Base-by-base conservation (phyloP, 192 early-diverging fungal genomes). In the Coemansia sp. region DNA sequence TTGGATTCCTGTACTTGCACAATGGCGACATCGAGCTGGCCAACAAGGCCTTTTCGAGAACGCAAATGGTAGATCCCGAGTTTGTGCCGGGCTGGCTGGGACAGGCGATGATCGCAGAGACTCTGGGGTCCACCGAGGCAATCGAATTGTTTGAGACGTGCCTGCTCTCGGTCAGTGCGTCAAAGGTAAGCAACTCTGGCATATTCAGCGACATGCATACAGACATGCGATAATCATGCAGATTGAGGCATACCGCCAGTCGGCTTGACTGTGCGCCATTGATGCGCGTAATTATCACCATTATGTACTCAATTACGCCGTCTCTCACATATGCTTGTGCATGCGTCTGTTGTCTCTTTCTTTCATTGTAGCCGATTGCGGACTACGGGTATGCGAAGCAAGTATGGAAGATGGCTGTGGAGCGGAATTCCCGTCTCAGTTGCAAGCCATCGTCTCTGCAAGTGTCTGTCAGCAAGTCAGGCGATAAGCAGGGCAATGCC, bases 51-150 rank as follows among this genome's bases (percentile, higher is more conserved):
- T 97, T 96, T 72, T 71, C 74, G 0, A 84, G 85, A 21, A 91
- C 91, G 0, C 90, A 92, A 67, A 84, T 88, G 9, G 61, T 89
- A 16, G 93, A 96, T 43, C 94, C 95, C 4, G 95, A 96, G 57
- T 89, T 81, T 68, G 73, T 86, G 39, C 77, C 88, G 8, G 88
- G 87, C 26, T 95, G 95, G 94, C 85, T 93, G 62, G 96, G 95
- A n/a, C 93, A 94, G 65, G 94, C 91, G 10, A 86, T 91, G 62
- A 84, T 94, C 23, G 91, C 92, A 7, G 87, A 88, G 68, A 60
- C 78, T 1, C 30, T 86, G 72, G 75, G 86, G 73, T 63, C 89
- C 62, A 13, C 69, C 26, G 64, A 90, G 50, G 78, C 87, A 7
- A 82, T 86, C 23, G 89, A 87, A 4, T 73, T 92, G 28, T 93